These are phyloP conservation scores for Pseudonitzschia delicatissima DNA, from an alignment of 108 stramenopile genomes.

Conservation along the genomic window DNA sequence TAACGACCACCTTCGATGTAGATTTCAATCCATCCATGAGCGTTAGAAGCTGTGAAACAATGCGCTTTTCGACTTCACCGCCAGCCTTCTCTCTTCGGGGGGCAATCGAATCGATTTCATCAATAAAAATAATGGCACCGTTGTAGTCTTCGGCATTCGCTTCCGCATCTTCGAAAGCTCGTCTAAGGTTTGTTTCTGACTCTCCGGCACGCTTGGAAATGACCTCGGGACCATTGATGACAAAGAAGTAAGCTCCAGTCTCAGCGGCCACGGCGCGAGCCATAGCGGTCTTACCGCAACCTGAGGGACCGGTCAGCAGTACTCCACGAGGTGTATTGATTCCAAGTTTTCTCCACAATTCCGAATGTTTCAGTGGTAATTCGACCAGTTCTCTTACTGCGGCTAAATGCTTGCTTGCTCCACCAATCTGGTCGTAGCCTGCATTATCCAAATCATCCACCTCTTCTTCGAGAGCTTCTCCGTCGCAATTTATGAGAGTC, in stretches of 20 bases:
- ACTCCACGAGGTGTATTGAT: conserved; percentile 95
- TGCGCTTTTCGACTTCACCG: conserved; percentile 92
- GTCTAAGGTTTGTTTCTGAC: conserved; percentile 83
- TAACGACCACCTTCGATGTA: conserved; percentile 91
- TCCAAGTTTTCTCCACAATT: conserved; percentile 93
- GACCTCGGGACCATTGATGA: conserved; percentile 98
- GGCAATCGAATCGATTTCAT: conserved; percentile 98
- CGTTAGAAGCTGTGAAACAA: conserved; percentile 96
- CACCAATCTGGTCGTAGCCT: conserved; percentile 96
- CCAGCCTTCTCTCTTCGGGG: conserved; percentile 95
- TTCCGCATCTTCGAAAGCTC: conserved; percentile 91
- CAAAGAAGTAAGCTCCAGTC: conserved; percentile 94
- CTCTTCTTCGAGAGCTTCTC: conserved; percentile 78
- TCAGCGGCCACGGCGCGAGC: conserved; percentile 95
- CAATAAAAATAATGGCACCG: conserved; percentile 97
- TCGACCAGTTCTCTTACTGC: conserved; percentile 97
- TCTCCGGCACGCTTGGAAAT: conserved; percentile 97
- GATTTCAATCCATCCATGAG: conserved; percentile 94
- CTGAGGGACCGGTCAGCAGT: conserved; percentile 94
- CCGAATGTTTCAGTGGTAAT: conserved; percentile 94
- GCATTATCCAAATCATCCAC: conserved; percentile 90
- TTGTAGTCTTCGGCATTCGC: conserved; percentile 85
- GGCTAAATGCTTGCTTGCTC: conserved; percentile 92
- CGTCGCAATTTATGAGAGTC: conserved; percentile 80
- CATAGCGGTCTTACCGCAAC: conserved; percentile 97